Percentiles rank a stretch among this genome's conserved stretches.
phyloP scores from a whole-genome alignment of 306 rosid species.

The Glycine latifolia region DNA sequence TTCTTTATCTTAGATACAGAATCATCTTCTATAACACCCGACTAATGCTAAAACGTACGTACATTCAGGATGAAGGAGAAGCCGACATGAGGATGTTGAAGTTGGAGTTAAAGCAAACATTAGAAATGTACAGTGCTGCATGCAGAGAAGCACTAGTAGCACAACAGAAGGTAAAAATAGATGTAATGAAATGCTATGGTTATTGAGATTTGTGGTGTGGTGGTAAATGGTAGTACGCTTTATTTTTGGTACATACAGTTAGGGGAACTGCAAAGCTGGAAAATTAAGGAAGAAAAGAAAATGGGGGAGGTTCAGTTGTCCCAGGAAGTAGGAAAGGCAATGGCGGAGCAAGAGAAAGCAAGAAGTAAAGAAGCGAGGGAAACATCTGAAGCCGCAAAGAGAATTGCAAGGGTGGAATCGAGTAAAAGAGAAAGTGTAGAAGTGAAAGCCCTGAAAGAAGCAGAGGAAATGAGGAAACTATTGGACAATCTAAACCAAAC shows the following conservation, averaged over 20 bases:
- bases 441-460: conserved; percentile 68
- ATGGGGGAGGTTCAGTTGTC: conserved; percentile 71
- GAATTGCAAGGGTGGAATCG: conserved; percentile 74
- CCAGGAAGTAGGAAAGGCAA: conserved; percentile 76
- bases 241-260: conserved; percentile 16
- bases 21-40: too few relatives aligned
- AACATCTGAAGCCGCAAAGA: conserved; percentile 84
- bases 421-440: conserved; percentile 63
- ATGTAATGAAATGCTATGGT: not conserved
- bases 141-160: conserved; percentile 50
- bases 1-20: too few relatives aligned
- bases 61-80: conserved; percentile 77
- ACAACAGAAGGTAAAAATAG: conserved; percentile 59
- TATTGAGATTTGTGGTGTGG: not conserved
- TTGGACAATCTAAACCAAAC: conserved; percentile 64
- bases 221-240: too few relatives aligned
- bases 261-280: conserved; percentile 64
- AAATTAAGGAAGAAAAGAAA: conserved; percentile 69
- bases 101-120: conserved; percentile 93
- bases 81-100: conserved; percentile 85
- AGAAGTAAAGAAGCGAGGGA: conserved; percentile 78
- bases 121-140: conserved; percentile 67
- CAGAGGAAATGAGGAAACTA: conserved; percentile 67
- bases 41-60: not conserved
- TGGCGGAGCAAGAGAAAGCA: conserved; percentile 81